Base-by-base conservation (phyloP, 768 basidiomycete genomes). In the Rhodotorula graminis region DNA sequence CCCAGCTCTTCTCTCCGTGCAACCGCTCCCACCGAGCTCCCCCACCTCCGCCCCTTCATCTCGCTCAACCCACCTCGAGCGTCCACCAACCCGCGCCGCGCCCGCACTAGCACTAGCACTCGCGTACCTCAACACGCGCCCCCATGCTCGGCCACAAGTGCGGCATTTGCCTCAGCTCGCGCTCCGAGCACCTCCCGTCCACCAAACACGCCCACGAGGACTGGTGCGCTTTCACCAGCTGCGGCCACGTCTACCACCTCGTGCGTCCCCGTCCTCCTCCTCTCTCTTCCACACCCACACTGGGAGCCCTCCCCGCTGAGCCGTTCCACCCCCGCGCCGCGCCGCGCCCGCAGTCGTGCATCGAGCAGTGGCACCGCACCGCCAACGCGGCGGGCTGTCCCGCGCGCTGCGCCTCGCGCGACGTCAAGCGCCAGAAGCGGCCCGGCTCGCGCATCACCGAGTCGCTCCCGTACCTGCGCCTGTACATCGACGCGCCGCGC, bases 181-280 rank as follows among this genome's bases (percentile, higher is more conserved):
- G 50, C 9, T 55, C 53, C 2, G 29, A 29, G 27, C 14, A 12
- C 2, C 9, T 15, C 6, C 6, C 14, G 27, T 8, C 63, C 37
- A 27, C 52, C 2, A 25, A 53, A 2, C 52, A 16, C 0, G 40
- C 44, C 1, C 4, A 25, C 31, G 18, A 33, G 29, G 42, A 66
- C 31, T 66, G 57, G 57, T 47, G 33, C 16, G 58, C 58, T 16
- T 4, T 59, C 2, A 61, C 66, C 37, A 52, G 49, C 50, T 67
- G 66, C 50, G 66, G 66, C 14, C 66, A 67, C n/a, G 33, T 61
- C n/a, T 60, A 29, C 8, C 66, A 67, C 42, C 7, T 18, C 3
- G 66, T 67, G n/a, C 59, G 66, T n/a, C 37, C n/a, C 12, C 12
- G 12, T 3, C 21, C 29, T 33, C 27, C 11, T 3, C 33, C 14